Evolutionary conservation across 2,329 filamentous ascomycete species (phyloP).

Genomic region (Helotiales sp.): DNA sequence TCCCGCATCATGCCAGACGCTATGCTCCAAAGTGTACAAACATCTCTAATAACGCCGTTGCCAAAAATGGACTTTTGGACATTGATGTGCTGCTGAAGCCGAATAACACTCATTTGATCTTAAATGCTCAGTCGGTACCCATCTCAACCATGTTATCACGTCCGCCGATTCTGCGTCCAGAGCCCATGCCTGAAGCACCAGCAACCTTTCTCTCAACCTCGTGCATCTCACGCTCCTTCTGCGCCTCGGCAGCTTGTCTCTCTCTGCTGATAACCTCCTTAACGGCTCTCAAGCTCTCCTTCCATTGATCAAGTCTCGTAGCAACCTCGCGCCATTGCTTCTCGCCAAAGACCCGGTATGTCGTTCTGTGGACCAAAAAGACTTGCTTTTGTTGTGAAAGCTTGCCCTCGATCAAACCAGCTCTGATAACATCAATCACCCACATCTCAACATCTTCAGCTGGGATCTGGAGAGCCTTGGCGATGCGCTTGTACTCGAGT

Average conservation of each 20-base stretch:
- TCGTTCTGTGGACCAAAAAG: constrained; percentile 94
- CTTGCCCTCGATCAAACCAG: constrained; percentile 94
- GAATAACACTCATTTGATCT: constrained; percentile 1
- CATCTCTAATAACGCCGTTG: constrained; percentile 37
- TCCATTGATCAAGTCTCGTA: constrained; percentile 89
- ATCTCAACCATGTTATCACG: constrained; percentile 44
- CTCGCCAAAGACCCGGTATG: constrained; percentile 95
- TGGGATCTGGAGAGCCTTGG: constrained; percentile 82
- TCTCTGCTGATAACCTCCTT: constrained; percentile 78
- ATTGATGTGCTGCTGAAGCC: constrained; percentile 10
- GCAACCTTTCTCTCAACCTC: constrained; percentile 68
- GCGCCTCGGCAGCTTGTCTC: constrained; percentile 76
- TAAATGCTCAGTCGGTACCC: constrained; percentile 41
- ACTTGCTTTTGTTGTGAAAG: constrained; percentile 90
- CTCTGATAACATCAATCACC: constrained; percentile 98
- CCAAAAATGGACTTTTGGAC: constrained; percentile 19
- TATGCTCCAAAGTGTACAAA: constrained; percentile 40
- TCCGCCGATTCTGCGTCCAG: constrained; percentile 49
- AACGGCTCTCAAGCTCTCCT: constrained; percentile 78
- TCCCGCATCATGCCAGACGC: constrained; percentile 43
- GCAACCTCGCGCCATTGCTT: constrained; percentile 98
- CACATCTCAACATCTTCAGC: constrained; percentile 91
- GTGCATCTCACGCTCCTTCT: constrained; percentile 78
- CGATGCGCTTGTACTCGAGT: constrained; percentile 85
- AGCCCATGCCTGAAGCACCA: constrained; percentile 44